Evolutionary conservation across 192 early-diverging fungal genomes (phyloP).

Genomic region (Mycoemilia scoparia): DNA sequence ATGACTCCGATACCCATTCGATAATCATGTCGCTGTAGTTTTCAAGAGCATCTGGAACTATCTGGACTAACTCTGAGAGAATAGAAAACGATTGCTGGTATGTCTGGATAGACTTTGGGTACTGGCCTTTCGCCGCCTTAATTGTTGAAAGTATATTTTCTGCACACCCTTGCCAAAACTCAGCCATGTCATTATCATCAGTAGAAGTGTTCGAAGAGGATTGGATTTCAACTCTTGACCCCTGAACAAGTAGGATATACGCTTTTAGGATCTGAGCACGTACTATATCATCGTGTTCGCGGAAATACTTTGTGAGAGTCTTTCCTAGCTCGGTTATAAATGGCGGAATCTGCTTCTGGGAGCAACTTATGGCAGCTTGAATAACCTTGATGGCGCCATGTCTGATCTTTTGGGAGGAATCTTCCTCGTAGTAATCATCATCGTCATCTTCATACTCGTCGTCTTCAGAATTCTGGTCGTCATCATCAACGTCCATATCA

Average conservation of each 20-base stretch:
- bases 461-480: conserved; percentile 9
- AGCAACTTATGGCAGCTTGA: too few relatives aligned
- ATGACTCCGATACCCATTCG: conserved; percentile 6
- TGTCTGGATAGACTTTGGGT: conserved; percentile 18
- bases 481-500: conserved; percentile 2
- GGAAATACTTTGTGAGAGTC: conserved; percentile 9
- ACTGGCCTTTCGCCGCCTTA: too few relatives aligned
- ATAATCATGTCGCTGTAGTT: conserved; percentile 3
- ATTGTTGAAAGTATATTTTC: conserved; percentile 12
- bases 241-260: conserved; percentile 4
- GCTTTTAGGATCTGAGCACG: conserved; percentile 16
- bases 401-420: conserved; percentile 20
- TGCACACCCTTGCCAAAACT: too few relatives aligned
- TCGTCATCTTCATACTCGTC: conserved; percentile 21
- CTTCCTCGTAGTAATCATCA: conserved; percentile 24
- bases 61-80: conserved; percentile 6
- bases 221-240: too few relatives aligned
- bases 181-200: too few relatives aligned
- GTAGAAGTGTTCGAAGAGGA: conserved; percentile 1
- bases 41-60: conserved; percentile 7
- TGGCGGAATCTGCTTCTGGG: too few relatives aligned
- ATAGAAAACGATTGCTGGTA: conserved; percentile 23
- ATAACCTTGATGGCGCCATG: conserved; percentile 21
- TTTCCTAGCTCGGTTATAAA: conserved; percentile 10
- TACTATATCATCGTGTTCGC: conserved; percentile 23